A percentile compares a stretch with the other conserved stretches of the same genome.
Evolutionary conservation across 805 yeast genomes (phyloP).

Genomic region (Candida ficus): DNA sequence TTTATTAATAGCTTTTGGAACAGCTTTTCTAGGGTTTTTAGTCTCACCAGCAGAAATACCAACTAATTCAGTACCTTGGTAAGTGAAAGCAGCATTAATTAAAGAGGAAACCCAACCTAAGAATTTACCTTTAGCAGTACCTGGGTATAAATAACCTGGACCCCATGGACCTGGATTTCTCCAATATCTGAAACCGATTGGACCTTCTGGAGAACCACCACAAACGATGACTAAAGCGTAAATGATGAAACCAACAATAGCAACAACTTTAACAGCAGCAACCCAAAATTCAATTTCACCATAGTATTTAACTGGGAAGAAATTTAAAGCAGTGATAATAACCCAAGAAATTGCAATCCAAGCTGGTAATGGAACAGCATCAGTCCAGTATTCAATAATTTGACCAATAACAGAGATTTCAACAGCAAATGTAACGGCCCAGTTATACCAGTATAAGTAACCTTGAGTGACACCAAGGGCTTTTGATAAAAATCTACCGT

Average conservation of each 20-base stretch:
- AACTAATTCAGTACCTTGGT: slow-evolving; percentile 73
- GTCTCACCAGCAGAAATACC: slow-evolving; percentile 77
- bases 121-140: slow-evolving; percentile 51
- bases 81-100: slow-evolving; percentile 71
- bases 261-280: slow-evolving; percentile 60
- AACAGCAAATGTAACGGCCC: slow-evolving; percentile 74
- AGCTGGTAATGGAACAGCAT: slow-evolving; percentile 62
- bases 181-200: slow-evolving; percentile 79
- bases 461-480: slow-evolving; percentile 71
- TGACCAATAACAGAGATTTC: slow-evolving; percentile 72
- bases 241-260: slow-evolving; percentile 63
- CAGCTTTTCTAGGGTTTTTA: slow-evolving; percentile 44
- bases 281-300: slow-evolving; percentile 79
- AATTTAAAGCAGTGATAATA: slow-evolving; percentile 46
- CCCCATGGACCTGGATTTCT: slow-evolving; percentile 77
- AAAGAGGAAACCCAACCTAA: slow-evolving; percentile 68
- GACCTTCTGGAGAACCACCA: slow-evolving; percentile 66
- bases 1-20: slow-evolving; percentile 64
- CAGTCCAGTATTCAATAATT: slow-evolving; percentile 60
- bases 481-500: slow-evolving; percentile 59
- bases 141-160: slow-evolving; percentile 47
- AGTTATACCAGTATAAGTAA: slow-evolving; percentile 71
- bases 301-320: slow-evolving; percentile 63
- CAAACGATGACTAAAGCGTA: slow-evolving; percentile 68
- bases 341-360: slow-evolving; percentile 70